Base-by-base conservation (phyloP, 305 asterid species). In the Striga hermonthica region DNA sequence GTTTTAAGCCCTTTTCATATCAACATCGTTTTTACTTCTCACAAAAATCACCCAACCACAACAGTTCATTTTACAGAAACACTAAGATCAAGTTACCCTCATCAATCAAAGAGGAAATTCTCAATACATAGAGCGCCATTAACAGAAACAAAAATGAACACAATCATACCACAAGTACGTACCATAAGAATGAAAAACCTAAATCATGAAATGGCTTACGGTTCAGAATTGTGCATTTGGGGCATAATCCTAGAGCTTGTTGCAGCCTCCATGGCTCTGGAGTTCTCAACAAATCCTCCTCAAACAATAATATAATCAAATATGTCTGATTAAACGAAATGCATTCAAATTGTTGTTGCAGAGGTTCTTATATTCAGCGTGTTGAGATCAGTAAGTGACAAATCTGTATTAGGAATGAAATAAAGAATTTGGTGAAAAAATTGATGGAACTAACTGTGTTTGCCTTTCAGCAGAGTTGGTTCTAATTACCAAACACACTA, bases 251-350 rank as follows among this genome's bases (percentile, higher is more conserved):
- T 64, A 43, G 76, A 71, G 60, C 71, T 45, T 0, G 76, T 40
- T 14, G 76, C 80, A 36, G 71, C 83, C 67, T 80, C 88, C 90
- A 86, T 86, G 38, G 41, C 53, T 60, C 28, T n/a, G 56, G 55
- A 65, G 71, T 34, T n/a, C 47, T 67, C 58, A 43, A 13, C 9
- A 67, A 62, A n/a, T 34, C 40, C 40, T 43, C 48, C 11, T 16
- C 62, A 22, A 64, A 9, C 39, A 16, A 9, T 35, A 38, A 16
- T 39, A 53, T 37, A 22, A 7, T 10, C 48, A 34, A 16, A 0
- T 8, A 31, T n/a, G 1, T 52, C 36, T 5, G 56, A 52, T 14
- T 52, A 14, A 13, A 53, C 15, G 37, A 31, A 49, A 63, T 44
- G 44, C 44, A 16, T 16, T 57, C 11, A 54, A 48, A 13, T 13